Evolutionary conservation across 257 asterid genomes (phyloP).

Genomic region (Solanum piurae): DNA sequence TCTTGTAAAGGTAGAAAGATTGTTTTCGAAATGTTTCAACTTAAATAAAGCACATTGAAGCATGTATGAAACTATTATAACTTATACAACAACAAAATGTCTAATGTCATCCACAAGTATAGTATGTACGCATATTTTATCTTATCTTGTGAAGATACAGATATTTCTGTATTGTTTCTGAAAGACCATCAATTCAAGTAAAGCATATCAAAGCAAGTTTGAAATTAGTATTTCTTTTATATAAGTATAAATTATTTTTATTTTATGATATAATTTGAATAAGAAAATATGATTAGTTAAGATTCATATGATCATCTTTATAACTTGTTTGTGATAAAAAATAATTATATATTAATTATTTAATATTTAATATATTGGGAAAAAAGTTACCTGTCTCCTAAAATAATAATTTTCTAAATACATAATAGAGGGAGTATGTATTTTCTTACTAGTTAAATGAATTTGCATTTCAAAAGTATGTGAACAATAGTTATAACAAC

Average conservation of each 20-base stretch:
- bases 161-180: fast-evolving
- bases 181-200: background rate
- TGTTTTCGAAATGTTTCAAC: background rate
- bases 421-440: background rate
- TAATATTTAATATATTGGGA: too few species aligned
- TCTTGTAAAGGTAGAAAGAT: fast-evolving
- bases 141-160: background rate
- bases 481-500: too few species aligned
- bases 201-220: background rate
- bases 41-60: background rate
- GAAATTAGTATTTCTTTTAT: background rate
- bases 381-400: background rate
- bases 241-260: background rate
- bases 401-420: too few species aligned
- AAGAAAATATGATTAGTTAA: too few species aligned
- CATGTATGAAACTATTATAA: background rate
- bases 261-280: too few species aligned
- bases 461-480: background rate
- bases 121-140: too few species aligned
- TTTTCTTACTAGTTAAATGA: too few species aligned
- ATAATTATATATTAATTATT: too few species aligned
- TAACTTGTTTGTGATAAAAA: background rate
- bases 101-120: background rate
- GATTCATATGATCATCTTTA: background rate
- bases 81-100: background rate